Percentiles rank a stretch among this genome's conserved stretches.
These are phyloP conservation scores for Arachis monticola DNA, from an alignment of 331 rosid genomes.

Conservation along the genomic window DNA sequence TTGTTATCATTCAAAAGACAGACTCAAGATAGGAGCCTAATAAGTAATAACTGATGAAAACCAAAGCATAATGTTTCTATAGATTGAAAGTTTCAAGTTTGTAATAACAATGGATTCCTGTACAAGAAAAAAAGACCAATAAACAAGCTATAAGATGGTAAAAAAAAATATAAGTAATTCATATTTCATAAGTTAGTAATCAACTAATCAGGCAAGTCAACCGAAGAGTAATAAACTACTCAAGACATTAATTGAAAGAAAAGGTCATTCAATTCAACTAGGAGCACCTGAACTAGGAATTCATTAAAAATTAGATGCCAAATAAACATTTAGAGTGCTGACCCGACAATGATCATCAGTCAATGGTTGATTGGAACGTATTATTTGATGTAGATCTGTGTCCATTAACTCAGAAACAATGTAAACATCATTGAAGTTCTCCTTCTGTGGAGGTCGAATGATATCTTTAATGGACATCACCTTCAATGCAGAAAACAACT, in stretches of 20 bases:
- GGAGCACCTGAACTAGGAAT: neutral
- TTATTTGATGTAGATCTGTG: slow-evolving; percentile 91
- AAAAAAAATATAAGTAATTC: neutral
- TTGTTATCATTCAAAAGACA: neutral
- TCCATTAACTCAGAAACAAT: slow-evolving; percentile 86
- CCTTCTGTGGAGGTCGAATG: slow-evolving; percentile 85
- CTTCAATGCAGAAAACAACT: slow-evolving; percentile 51
- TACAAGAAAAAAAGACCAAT: no score
- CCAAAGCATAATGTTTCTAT: neutral
- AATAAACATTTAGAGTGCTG: slow-evolving; percentile 42
- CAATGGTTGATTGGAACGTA: slow-evolving; percentile 79
- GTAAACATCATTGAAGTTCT: slow-evolving; percentile 91
- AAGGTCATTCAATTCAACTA: neutral
- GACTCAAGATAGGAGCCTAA: neutral
- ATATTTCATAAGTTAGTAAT: neutral
- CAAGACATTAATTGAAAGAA: neutral
- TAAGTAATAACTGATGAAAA: neutral
- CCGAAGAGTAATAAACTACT: neutral
- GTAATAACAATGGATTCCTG: no score
- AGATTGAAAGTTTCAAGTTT: neutral
- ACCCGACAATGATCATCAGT: slow-evolving; percentile 98
- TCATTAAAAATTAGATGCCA: slow-evolving; percentile 21
- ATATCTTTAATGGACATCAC: slow-evolving; percentile 79
- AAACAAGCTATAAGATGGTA: no score
- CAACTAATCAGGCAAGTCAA: slow-evolving; percentile 13